Evolutionary conservation across 23 red algal species (phyloP).

Genomic region (Gracilaria vermiculophylla): DNA sequence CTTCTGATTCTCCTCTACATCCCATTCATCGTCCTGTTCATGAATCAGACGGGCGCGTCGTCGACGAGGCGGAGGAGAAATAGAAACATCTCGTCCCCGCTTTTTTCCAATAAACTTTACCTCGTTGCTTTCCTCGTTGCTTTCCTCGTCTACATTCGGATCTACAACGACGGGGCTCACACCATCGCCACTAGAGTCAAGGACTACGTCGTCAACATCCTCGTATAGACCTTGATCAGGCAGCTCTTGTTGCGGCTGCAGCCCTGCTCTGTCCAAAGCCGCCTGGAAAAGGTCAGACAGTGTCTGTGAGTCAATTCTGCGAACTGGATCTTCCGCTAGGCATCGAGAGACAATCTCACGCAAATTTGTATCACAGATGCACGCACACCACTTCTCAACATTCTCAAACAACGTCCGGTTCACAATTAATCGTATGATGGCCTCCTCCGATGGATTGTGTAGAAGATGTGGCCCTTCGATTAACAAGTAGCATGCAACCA

Average conservation of each 20-base stretch:
- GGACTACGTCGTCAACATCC: slow-evolving; percentile 13
- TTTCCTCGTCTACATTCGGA: background rate
- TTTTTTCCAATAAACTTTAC: slow-evolving; percentile 12
- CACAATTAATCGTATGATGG: background rate
- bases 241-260: background rate
- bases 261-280: background rate
- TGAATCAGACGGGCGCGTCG: slow-evolving; percentile 1
- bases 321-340: background rate
- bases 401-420: background rate
- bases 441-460: slow-evolving; percentile 15
- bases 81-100: background rate
- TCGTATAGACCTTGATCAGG: background rate
- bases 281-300: slow-evolving; percentile 5
- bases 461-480: slow-evolving; percentile 4
- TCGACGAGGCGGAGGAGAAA: background rate
- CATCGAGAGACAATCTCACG: slow-evolving; percentile 3
- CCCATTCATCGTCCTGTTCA: background rate
- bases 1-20: background rate
- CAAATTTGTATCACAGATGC: background rate
- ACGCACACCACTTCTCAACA: background rate
- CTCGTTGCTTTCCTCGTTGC: background rate
- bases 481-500: slow-evolving; percentile 23
- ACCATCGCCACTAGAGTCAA: background rate
- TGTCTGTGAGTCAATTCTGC: background rate
- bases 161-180: background rate